Base-by-base conservation (phyloP, 2,329 filamentous ascomycete species). In the Pseudogymnoascus sp. region DNA sequence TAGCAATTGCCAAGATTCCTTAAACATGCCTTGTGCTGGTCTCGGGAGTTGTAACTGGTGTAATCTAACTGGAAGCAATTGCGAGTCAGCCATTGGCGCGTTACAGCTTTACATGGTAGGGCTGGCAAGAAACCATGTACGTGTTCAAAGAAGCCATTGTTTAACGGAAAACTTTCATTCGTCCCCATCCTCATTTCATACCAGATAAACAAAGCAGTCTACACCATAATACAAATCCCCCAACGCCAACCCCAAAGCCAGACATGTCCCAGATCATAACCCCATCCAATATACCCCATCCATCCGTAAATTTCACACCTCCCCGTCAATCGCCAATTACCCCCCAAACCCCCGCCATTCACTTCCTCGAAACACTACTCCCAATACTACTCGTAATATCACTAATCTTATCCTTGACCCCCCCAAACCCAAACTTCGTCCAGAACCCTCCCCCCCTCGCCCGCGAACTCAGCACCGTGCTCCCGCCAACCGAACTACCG, bases 401-500 rank as follows among this genome's bases (percentile, higher is more conserved):
- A 53, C 46, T 53, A 31, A 72, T 61, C 14, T 68, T 66, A 63
- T 72, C 69, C 60, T 65, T 70, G 7, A 72, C 22, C 61, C 65
- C 16, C 16, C 35, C 28, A 26, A 38, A 33, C 10, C 60, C 26
- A 53, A 53, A 53, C 46, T 53, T 70, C 53, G 70, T 68, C 19
- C 71, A 68, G 16, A 71, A 61, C 0, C 70, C 70, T 1, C 71
- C 72, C 40, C 66, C 61, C 70, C 72, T 73, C 53, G 68, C 66
- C 6, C 70, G 70, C 60, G 71, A 63, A 64, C 70, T 70, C 62
- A 72, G 35, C n/a, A 53, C 46, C 8, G 46, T 53, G 46, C 46
- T 53, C 16, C 61, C 26, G 3, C 16, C 24, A 12, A 11, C n/a
- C 16, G 40, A 59, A 28, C 41, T 35, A 6, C 61, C 14, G 1